Evolutionary conservation across 2,329 filamentous ascomycete species (phyloP).

Genomic region (Incumbomyces delicatus): DNA sequence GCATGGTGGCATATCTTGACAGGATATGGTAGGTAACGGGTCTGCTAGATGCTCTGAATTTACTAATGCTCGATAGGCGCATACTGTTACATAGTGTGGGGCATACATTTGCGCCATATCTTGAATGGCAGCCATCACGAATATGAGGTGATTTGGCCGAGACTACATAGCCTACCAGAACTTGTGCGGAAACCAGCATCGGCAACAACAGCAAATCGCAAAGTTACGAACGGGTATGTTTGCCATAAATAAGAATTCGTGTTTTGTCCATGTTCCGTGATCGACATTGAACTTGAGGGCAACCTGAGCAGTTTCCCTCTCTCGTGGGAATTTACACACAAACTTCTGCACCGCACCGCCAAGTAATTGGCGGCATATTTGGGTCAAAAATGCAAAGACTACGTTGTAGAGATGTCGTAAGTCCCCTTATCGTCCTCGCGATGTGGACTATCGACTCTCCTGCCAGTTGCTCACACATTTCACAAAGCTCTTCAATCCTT

Average conservation of each 20-base stretch:
- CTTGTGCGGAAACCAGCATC: constrained; percentile 26
- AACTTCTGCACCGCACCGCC: no score
- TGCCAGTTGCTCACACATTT: no score
- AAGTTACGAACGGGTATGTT: constrained; percentile 1
- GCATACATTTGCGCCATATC: constrained; percentile 69
- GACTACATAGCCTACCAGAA: constrained; percentile 48
- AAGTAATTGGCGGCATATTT: no score
- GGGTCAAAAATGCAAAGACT: no score
- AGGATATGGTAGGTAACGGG: constrained; percentile 47
- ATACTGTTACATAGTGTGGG: constrained; percentile 78
- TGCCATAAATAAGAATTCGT: background rate
- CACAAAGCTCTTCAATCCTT: no score
- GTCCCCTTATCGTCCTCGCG: no score
- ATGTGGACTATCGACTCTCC: no score
- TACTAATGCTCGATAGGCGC: constrained; percentile 31
- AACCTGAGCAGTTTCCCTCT: background rate
- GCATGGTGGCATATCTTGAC: constrained; percentile 70
- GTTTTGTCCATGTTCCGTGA: background rate
- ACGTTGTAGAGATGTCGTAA: no score
- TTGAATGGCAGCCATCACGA: constrained; percentile 63
- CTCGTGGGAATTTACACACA: background rate
- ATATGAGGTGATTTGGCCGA: constrained; percentile 62
- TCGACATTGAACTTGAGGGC: background rate
- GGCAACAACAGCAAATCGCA: background rate
- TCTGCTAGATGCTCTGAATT: no score